Conservation (phyloP, 768 basidiomycete genomes). For the Russula olivacea region DNA sequence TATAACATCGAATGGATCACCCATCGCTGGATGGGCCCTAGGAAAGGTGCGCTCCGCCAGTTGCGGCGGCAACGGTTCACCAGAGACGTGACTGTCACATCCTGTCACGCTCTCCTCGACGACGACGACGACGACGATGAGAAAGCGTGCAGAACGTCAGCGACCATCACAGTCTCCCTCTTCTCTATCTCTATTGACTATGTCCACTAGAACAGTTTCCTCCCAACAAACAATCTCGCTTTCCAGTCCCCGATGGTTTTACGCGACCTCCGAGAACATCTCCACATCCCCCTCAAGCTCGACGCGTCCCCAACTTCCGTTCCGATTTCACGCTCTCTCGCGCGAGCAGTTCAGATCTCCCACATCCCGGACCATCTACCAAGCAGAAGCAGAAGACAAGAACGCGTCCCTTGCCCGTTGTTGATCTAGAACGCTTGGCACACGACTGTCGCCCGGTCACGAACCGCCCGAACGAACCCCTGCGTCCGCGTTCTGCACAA, state of each 20-base stretch:
- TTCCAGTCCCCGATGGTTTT: constrained; percentile 1
- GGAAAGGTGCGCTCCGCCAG: not conserved
- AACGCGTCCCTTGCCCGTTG: not conserved
- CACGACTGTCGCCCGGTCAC: not conserved
- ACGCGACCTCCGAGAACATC: not conserved
- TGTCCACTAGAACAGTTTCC: not conserved
- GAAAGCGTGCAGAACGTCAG: not conserved
- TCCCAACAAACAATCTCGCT: not conserved
- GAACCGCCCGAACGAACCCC: not conserved
- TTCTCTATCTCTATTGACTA: no score
- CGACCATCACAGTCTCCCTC: not conserved
- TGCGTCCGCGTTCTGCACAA: not conserved
- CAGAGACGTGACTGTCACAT: not conserved
- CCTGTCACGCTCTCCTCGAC: not conserved
- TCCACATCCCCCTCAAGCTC: not conserved
- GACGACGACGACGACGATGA: not conserved
- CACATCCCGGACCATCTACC: not conserved
- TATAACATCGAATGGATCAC: constrained; percentile 82
- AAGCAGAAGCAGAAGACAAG: not conserved
- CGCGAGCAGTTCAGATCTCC: not conserved
- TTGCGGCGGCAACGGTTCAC: not conserved
- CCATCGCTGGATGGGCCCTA: constrained; percentile 29
- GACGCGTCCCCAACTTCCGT: not conserved
- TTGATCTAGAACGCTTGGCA: not conserved
- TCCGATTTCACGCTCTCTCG: constrained; percentile 3